phyloP scores from a whole-genome alignment of 768 basidiomycete species.

The Boletus pseudo-olivaceus region DNA sequence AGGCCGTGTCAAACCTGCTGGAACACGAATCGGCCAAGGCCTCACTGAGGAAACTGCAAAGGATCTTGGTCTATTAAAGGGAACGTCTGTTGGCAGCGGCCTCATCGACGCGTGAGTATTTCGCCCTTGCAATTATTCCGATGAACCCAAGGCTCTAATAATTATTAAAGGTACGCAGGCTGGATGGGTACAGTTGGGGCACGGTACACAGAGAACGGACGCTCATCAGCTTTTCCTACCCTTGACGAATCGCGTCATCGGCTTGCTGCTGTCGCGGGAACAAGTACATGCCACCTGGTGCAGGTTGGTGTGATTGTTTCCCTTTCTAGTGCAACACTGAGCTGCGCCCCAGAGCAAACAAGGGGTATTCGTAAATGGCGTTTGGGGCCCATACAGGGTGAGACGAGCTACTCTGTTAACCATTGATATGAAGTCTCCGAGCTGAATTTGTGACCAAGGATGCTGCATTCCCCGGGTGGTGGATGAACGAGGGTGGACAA shows the following conservation, averaged over 20 bases:
- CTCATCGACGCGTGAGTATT: slow-evolving; percentile 86
- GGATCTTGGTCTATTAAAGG: slow-evolving; percentile 80
- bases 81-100: slow-evolving; percentile 90
- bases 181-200: slow-evolving; percentile 97
- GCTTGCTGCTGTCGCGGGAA: slow-evolving; percentile 92
- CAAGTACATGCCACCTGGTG: slow-evolving; percentile 93
- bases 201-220: slow-evolving; percentile 52
- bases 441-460: slow-evolving; percentile 43
- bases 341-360: slow-evolving; percentile 57
- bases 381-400: slow-evolving; percentile 90
- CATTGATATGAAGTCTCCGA: neutral
- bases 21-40: slow-evolving; percentile 79
- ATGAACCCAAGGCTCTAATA: neutral
- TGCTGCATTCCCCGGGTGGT: slow-evolving; percentile 89
- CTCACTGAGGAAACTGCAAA: slow-evolving; percentile 74
- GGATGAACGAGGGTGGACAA: slow-evolving; percentile 99
- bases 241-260: slow-evolving; percentile 77
- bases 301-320: slow-evolving; percentile 47
- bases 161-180: slow-evolving; percentile 69
- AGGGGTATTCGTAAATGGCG: slow-evolving; percentile 83
- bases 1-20: slow-evolving; percentile 72
- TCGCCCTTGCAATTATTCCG: neutral
- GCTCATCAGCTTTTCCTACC: slow-evolving; percentile 52
- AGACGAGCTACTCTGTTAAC: slow-evolving; percentile 2
- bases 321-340: neutral